phyloP scores from a whole-genome alignment of 1,139 yeast species.

The Zygosaccharomyces sapae region DNA sequence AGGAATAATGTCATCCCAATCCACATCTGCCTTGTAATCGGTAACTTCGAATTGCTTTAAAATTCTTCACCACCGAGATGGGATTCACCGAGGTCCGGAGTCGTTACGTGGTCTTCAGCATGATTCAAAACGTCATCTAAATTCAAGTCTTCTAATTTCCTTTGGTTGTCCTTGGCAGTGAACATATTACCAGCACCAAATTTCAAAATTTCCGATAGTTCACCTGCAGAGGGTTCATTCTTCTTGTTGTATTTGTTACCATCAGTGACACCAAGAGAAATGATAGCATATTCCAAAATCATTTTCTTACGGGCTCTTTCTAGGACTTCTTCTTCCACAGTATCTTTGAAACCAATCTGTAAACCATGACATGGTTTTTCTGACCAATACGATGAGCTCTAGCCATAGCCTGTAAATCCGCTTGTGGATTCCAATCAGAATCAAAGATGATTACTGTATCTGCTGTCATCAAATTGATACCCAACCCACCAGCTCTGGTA shows the following conservation, averaged over 20 bases:
- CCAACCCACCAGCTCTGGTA: conserved; percentile 98
- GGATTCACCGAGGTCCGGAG: conserved; percentile 96
- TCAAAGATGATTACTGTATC: conserved; percentile 97
- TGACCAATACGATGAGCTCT: conserved; percentile 99
- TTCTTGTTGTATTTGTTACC: conserved; percentile 45
- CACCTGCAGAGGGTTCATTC: conserved; percentile 76
- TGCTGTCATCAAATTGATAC: conserved; percentile 97
- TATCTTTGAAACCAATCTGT: conserved; percentile 92
- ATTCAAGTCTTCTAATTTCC: conserved; percentile 90
- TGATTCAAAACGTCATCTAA: conserved; percentile 93
- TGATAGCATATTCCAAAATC: conserved; percentile 96
- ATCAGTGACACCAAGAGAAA: conserved; percentile 92
- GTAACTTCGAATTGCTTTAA: conserved; percentile 96
- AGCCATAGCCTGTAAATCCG: conserved; percentile 98
- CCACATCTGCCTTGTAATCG: conserved; percentile 95
- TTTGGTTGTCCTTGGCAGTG: conserved; percentile 85
- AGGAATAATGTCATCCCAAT: conserved; percentile 99
- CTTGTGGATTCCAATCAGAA: conserved; percentile 99
- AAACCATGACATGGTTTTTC: conserved; percentile 94
- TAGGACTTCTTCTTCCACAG: conserved; percentile 93
- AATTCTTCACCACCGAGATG: conserved; percentile 98
- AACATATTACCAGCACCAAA: conserved; percentile 99
- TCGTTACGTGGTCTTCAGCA: conserved; percentile 95
- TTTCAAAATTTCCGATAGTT: conserved; percentile 85
- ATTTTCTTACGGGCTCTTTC: conserved; percentile 97